These are phyloP conservation scores for Phlegmacium glaucopus DNA, from an alignment of 768 basidiomycete species.

Conservation along the genomic window DNA sequence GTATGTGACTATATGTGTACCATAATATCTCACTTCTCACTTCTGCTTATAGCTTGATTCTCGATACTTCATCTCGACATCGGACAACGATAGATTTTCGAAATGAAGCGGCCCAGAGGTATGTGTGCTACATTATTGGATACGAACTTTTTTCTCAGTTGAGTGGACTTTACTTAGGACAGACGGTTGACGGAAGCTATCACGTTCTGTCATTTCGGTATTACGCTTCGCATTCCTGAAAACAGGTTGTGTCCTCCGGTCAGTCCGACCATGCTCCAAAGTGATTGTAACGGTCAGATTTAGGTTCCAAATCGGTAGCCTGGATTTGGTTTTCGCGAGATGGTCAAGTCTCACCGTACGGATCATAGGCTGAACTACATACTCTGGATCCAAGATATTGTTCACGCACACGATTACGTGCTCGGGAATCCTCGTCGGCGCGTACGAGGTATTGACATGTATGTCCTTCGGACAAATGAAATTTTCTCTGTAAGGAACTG, in stretches of 20 bases:
- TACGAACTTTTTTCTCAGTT: background rate
- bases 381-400: constrained; percentile 77
- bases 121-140: constrained; percentile 1
- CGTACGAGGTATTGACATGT: constrained; percentile 73
- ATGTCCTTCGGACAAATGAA: constrained; percentile 17
- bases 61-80: constrained; percentile 16
- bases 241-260: constrained; percentile 89
- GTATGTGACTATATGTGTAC: no score
- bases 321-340: background rate
- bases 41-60: constrained; percentile 1
- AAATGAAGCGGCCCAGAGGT: constrained; percentile 70
- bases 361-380: constrained; percentile 76
- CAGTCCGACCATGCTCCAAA: constrained; percentile 22
- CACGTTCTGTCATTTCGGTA: constrained; percentile 67
- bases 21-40: constrained; percentile 43
- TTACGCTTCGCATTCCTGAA: constrained; percentile 57
- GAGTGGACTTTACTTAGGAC: constrained; percentile 10
- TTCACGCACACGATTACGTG: constrained; percentile 28
- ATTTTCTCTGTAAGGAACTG: background rate
- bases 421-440: constrained; percentile 6
- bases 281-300: background rate
- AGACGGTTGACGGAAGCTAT: constrained; percentile 82
- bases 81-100: constrained; percentile 68
- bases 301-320: constrained; percentile 77
- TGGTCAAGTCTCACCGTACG: background rate